Evolutionary conservation across 2,329 filamentous ascomycete species (phyloP), one percentile per base, ranked within the genome.

Genomic region (Lachnellula subtilissima): DNA sequence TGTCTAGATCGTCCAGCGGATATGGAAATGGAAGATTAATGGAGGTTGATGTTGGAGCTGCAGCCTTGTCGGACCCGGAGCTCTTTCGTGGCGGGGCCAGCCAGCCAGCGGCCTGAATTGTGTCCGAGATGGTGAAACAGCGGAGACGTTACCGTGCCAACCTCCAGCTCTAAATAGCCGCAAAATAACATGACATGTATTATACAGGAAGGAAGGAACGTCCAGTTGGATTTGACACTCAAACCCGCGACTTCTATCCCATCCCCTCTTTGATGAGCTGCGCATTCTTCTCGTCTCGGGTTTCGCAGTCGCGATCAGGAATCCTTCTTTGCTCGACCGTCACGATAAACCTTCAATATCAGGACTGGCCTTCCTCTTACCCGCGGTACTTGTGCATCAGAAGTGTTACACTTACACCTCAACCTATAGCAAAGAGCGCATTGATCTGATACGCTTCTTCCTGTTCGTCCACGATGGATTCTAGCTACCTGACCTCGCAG

Each of bases 401-500:
- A 22, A 32, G n/a, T 32, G 17, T 45, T 25, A 45, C 37, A 51
- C 36, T 3, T 40, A 3, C 42, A 46, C 35, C 17, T 35, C 25
- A 37, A 36, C 42, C 5, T 22, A 37, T 51, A 48, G 48, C 42
- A 48, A 48, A 48, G 15, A 50, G 19, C 48, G 46, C 56, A 52
- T 47, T 43, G 25, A 42, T 25, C 45, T 46, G 50, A 60, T 56
- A 52, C 59, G 55, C 50, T 35, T 58, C 48, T n/a, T 49, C 15
- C 7, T 42, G 4, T 22, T 28, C 52, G 25, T 49, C 23, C 60
- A 63, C 58, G 53, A 96, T 97, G 86, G 92, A 97, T 75, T 91
- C 92, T 57, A 90, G 89, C 72, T 95, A 95, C 74, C 80, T 97
- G 70, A 89, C 91, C 66, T 91, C 95, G 73, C 94, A 97, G 83